Evolutionary conservation across 495 filamentous ascomycete species (phyloP).

Genomic region (Penicillium chermesinum): DNA sequence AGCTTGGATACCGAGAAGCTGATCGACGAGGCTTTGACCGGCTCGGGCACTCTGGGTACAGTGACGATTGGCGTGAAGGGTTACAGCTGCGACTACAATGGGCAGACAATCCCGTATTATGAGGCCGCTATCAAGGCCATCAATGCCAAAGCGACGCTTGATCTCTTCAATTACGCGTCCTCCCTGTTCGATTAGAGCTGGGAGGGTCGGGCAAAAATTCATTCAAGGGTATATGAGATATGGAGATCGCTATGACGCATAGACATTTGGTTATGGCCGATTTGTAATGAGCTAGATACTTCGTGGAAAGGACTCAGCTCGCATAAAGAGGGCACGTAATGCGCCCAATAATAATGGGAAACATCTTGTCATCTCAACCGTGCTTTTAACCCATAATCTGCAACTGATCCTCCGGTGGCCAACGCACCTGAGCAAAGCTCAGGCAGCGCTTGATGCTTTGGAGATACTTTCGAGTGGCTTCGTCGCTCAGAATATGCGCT

Average conservation of each 20-base stretch:
- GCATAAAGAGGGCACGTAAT: too few species aligned
- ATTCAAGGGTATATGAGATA: conserved; percentile 12
- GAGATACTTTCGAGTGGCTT: conserved; percentile 88
- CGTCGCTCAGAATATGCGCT: conserved; percentile 96
- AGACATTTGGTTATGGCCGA: neutral
- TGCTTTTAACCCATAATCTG: conserved; percentile 96
- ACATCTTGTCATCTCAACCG: neutral
- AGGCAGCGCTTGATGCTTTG: conserved; percentile 97
- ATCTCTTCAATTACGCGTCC: conserved; percentile 25
- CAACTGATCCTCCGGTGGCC: conserved; percentile 86
- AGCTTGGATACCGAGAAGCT: conserved; percentile 18
- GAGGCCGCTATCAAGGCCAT: conserved; percentile 25
- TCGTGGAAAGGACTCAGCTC: too few species aligned
- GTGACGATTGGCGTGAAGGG: conserved; percentile 26
- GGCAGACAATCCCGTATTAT: conserved; percentile 28
- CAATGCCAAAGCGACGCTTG: conserved; percentile 13
- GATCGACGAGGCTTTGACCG: conserved; percentile 16
- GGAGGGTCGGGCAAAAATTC: neutral
- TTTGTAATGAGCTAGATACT: neutral
- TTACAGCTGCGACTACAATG: conserved; percentile 24
- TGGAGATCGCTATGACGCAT: conserved; percentile 1
- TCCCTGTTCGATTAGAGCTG: conserved; percentile 10
- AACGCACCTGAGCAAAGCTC: conserved; percentile 93
- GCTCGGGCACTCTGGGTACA: conserved; percentile 10
- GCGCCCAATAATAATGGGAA: too few species aligned